These are phyloP conservation scores for Talaromyces borbonicus DNA, from an alignment of 495 filamentous ascomycete genomes.

Conservation along the genomic window DNA sequence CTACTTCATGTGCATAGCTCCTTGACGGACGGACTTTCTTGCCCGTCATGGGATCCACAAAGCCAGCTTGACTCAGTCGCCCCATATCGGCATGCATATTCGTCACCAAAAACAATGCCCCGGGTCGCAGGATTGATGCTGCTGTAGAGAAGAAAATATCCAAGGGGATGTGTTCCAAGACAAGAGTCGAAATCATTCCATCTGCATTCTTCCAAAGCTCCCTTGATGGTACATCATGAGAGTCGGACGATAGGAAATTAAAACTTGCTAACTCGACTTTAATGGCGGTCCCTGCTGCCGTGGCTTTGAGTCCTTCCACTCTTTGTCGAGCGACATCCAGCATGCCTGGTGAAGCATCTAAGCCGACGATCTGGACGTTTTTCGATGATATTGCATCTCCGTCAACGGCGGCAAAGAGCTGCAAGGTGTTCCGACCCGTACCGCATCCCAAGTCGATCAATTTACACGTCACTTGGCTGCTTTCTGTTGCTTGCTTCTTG, in stretches of 20 bases:
- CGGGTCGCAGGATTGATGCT: conserved; percentile 33
- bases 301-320: conserved; percentile 8
- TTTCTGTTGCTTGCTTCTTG: neutral
- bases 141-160: conserved; percentile 45
- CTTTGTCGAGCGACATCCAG: conserved; percentile 41
- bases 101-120: conserved; percentile 50
- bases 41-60: conserved; percentile 46
- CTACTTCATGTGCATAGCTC: conserved; percentile 49
- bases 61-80: conserved; percentile 52
- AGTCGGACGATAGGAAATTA: conserved; percentile 23
- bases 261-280: conserved; percentile 13
- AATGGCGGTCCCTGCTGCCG: neutral
- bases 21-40: conserved; percentile 48
- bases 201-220: conserved; percentile 18
- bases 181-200: conserved; percentile 54
- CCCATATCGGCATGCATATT: conserved; percentile 73
- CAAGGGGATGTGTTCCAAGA: conserved; percentile 58
- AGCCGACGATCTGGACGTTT: conserved; percentile 27
- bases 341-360: conserved; percentile 46
- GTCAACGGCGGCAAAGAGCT: conserved; percentile 31
- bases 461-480: conserved; percentile 13
- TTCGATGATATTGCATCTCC: neutral
- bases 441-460: conserved; percentile 57
- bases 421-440: conserved; percentile 58
- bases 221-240: conserved; percentile 7